These are phyloP conservation scores for Hemisphaericaspora subhashii DNA, from an alignment of 1,139 yeast species.

Conservation along the genomic window DNA sequence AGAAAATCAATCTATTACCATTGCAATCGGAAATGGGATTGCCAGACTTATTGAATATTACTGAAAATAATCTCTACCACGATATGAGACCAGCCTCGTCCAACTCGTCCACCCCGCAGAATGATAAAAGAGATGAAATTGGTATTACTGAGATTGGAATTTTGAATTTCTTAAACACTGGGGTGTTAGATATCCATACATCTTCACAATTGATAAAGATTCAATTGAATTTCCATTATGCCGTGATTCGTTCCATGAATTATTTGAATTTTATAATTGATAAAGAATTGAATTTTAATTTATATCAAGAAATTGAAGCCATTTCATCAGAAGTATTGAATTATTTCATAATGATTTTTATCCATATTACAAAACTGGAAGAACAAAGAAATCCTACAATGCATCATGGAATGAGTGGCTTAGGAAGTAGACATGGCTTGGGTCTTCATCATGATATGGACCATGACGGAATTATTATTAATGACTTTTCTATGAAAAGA, in stretches of 20 bases:
- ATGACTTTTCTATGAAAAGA: constrained; percentile 46
- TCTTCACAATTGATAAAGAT: constrained; percentile 44
- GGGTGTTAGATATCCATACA: constrained; percentile 42
- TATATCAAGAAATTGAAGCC: constrained; percentile 36
- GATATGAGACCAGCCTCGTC: constrained; percentile 21
- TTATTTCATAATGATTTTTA: constrained; percentile 40
- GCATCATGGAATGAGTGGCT: constrained; percentile 16
- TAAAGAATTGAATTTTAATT: constrained; percentile 39
- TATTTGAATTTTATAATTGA: constrained; percentile 49
- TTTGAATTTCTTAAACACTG: constrained; percentile 30
- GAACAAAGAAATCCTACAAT: not conserved
- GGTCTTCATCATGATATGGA: constrained; percentile 33
- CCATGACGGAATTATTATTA: constrained; percentile 50
- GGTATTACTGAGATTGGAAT: constrained; percentile 34
- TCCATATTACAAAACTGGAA: constrained; percentile 26
- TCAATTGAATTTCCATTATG: constrained; percentile 47
- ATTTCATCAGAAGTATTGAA: constrained; percentile 42
- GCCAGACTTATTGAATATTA: constrained; percentile 25
- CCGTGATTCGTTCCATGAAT: constrained; percentile 45
- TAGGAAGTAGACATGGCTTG: constrained; percentile 23
- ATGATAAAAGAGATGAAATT: constrained; percentile 9
- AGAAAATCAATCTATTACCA: constrained; percentile 31
- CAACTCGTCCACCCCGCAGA: not conserved
- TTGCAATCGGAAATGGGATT: constrained; percentile 37
- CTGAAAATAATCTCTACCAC: constrained; percentile 35